Evolutionary conservation across 2,329 filamentous ascomycete genomes (phyloP), one percentile per base, ranked within the genome.

Genomic region (Fusarium avenaceum): DNA sequence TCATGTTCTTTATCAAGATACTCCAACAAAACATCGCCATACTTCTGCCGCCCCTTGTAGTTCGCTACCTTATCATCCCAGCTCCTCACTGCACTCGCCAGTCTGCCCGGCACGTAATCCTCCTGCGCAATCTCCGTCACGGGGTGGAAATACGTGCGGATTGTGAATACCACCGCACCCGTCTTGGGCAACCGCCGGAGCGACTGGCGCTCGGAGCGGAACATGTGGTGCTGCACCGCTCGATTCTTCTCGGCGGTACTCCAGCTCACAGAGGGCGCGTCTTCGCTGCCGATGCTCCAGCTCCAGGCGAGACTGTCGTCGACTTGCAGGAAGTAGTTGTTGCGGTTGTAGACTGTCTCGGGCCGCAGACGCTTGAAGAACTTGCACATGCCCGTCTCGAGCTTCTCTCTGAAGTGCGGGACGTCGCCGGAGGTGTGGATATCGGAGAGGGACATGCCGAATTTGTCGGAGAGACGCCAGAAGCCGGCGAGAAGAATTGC

Each of bases 251-350:
- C 86, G 2, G 92, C 92, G 6, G 90, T 92, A 74, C 85, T 87
- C 93, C 93, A 96, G 42, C 89, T 89, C 3, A 89, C 86, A 0
- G 82, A 82, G 0, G 81, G 79, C 1, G 80, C 79, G 75, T 96
- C 92, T 77, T 96, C 93, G 17, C 80, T 72, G 1, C 93, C 93
- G 69, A 96, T 94, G 72, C 88, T 92, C 73, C 84, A 80, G 61
- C 89, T 92, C 93, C 93, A 96, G 1, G 90, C 83, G 2, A 97
- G 82, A 7, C 85, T 79, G 57, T 94, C 92, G 74, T 96, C 93
- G 2, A 96, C 92, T 79, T 96, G 93, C 66, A 96, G 86, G 81
- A 96, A 96, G 79, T 96, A 96, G 76, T 96, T 95, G 76, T 94
- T 93, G 60, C 92, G 84, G 52, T 76, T 78, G 61, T 84, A 83